These are phyloP conservation scores for Mucor saturninus DNA, from an alignment of 371 early-diverging fungal genomes.

Conservation along the genomic window DNA sequence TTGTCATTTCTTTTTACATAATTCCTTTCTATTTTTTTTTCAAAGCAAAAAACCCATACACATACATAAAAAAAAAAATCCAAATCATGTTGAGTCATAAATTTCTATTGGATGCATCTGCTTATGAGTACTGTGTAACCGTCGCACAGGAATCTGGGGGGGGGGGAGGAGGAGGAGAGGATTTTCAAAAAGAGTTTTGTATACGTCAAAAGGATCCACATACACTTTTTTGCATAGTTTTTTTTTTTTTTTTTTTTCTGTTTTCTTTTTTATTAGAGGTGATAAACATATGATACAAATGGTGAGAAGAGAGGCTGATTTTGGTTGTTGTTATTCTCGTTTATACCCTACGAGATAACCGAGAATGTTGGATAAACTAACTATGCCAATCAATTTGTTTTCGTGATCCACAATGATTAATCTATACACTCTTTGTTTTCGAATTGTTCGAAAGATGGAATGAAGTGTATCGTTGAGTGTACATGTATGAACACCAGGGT, in stretches of 20 bases:
- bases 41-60: neutral
- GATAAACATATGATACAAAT: neutral
- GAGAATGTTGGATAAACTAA: conserved; percentile 88
- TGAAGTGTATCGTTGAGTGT: conserved; percentile 82
- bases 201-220: neutral
- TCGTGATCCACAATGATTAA: conserved; percentile 89
- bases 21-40: neutral
- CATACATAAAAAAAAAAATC: neutral
- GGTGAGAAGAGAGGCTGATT: neutral
- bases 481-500: conserved; percentile 94
- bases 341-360: conserved; percentile 63
- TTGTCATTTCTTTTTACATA: neutral
- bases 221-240: neutral
- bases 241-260: neutral
- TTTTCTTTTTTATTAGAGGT: neutral
- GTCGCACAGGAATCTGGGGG: conserved; percentile 1
- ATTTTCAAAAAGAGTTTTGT: neutral
- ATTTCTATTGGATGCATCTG: conserved; percentile 11
- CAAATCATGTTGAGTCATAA: conserved; percentile 20
- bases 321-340: conserved; percentile 1
- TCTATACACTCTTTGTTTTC: conserved; percentile 83
- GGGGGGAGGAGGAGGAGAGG: neutral
- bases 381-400: conserved; percentile 82
- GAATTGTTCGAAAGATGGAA: conserved; percentile 85
- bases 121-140: conserved; percentile 6